These are phyloP conservation scores for Xylariaceae sp. DNA, from an alignment of 2,329 filamentous ascomycete species.

Conservation along the genomic window DNA sequence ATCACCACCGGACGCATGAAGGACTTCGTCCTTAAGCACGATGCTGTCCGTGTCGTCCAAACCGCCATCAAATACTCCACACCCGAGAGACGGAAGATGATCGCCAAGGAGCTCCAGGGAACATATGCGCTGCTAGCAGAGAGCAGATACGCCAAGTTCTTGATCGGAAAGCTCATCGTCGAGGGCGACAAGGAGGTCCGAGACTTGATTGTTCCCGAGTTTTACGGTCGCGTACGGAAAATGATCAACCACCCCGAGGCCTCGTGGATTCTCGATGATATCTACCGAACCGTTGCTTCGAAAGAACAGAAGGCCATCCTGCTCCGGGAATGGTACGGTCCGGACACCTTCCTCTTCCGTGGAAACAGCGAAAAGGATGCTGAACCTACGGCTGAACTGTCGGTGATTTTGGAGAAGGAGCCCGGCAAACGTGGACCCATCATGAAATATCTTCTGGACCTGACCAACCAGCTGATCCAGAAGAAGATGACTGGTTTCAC, in stretches of 20 bases:
- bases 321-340: conserved; percentile 91
- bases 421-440: conserved; percentile 85
- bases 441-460: conserved; percentile 75
- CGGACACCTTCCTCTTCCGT: conserved; percentile 82
- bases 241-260: conserved; percentile 95
- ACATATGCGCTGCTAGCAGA: conserved; percentile 81
- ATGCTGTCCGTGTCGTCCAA: conserved; percentile 93
- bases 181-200: conserved; percentile 83
- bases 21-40: conserved; percentile 98
- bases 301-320: conserved; percentile 79
- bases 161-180: conserved; percentile 93
- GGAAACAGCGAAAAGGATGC: conserved; percentile 44
- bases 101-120: conserved; percentile 80
- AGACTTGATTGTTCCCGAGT: conserved; percentile 86
- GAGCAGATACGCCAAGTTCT: conserved; percentile 94
- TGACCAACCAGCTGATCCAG: conserved; percentile 89
- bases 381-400: conserved; percentile 60
- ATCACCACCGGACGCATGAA: conserved; percentile 89
- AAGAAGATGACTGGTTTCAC: conserved; percentile 97
- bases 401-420: conserved; percentile 65
- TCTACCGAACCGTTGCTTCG: conserved; percentile 84
- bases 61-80: conserved; percentile 95
- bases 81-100: conserved; percentile 74
- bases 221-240: conserved; percentile 87
- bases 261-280: conserved; percentile 95